Base-by-base conservation (phyloP, 345 rosid species). In the Melastoma malabathricum region DNA sequence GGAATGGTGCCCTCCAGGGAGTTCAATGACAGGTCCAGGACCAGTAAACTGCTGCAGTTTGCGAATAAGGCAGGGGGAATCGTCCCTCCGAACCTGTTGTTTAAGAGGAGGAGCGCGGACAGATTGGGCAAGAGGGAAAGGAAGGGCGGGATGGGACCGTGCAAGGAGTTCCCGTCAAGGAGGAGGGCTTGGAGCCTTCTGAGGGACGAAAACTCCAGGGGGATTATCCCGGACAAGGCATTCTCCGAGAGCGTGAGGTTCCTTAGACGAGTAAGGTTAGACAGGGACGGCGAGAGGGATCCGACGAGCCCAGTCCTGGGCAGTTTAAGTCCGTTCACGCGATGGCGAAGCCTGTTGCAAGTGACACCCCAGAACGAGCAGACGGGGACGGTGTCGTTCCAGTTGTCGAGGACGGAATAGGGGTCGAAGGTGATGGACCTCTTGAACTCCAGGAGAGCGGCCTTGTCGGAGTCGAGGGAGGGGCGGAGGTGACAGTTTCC, bases 261-360 rank as follows among this genome's bases (percentile, higher is more conserved):
- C 22, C 51, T 65, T 43, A 80, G 82, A 18, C 48, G 64, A 0
- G 76, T 74, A 48, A 80, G 77, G 58, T 80, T 77, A 3, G 77
- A 63, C 43, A 80, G 44, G 47, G 55, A 48, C 25, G 75, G 76
- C 4, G 86, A 66, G 10, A 80, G 55, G 44, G 16, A 48, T 12
- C 73, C 80, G 6, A 50, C 46, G 4, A 80, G 66, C 46, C 55
- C 49, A 12, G 44, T 10, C 52, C 22, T 34, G 18, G 54, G 17
- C 16, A 80, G 67, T 52, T 57, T 38, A 25, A 80, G 70, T 18
- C 51, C 13, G 4, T n/a, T 39, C 18, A 70, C 78, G 4, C 74
- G 75, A 44, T 65, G 80, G 38, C 15, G 64, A 45, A 47, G 49
- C 19, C 27, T 58, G 59, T 60, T 50, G 47, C 82, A 80, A 18